Base-by-base conservation (phyloP, 768 basidiomycete species). In the Nidularia pulvinata region DNA sequence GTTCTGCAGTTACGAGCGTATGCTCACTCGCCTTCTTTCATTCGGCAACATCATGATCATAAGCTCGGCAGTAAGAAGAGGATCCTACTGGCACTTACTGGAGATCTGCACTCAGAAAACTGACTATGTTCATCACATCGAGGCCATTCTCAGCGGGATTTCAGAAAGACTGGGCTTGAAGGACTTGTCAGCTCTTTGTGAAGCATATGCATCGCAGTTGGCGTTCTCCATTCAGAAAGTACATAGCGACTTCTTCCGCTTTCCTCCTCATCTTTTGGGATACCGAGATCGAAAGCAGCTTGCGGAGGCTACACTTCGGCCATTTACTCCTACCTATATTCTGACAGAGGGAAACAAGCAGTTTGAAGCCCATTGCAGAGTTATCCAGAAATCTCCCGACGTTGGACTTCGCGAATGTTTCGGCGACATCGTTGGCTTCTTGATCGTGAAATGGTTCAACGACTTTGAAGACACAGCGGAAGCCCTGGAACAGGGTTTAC, bases 71-170 rank as follows among this genome's bases (percentile, higher is more conserved):
- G 81, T 89, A 19, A 80, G 95, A 30, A 84, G 92, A 13, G 89
- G 86, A 3, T 81, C 93, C 1, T 94, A 96, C 63, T 95, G 89
- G 85, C 89, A 96, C 67, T 65, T 98, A 48, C 72, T 98, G 55
- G 93, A 95, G 65, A 81, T 82, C 5, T 82, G 81, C 67, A 60
- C 63, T 53, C 51, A 35, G 5, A 33, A 6, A 14, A 65, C 64
- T 54, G 61, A 49, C 50, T 81, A 80, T 56, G 61, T 68, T 16
- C 60, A 56, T 7, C 78, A 82, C 59, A 72, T 71, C 44, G 69
- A 76, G 68, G 73, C 77, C 6, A 74, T 89, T 37, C 71, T 98
- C 36, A 61, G 60, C 13, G 83, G 83, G 6, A 85, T 89, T 19
- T 81, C 91, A 0, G 65, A 73, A 48, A 76, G 88, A 6, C 74